These are phyloP conservation scores for Melanomma pulvis-pyrius DNA, from an alignment of 495 filamentous ascomycete genomes.

Conservation along the genomic window DNA sequence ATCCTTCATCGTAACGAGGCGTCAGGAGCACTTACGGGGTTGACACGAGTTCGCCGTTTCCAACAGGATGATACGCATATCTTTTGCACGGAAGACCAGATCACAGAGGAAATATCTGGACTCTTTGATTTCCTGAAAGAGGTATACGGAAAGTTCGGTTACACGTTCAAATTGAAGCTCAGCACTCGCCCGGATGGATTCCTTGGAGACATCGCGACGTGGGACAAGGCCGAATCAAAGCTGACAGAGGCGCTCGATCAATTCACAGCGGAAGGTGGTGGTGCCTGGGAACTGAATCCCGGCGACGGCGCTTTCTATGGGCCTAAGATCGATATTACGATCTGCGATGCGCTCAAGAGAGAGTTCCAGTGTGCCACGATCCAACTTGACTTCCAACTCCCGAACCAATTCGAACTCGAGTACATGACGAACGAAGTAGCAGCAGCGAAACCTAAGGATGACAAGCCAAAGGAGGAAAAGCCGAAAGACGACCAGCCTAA, in stretches of 20 bases:
- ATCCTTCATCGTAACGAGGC: constrained; percentile 94
- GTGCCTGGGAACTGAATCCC: constrained; percentile 83
- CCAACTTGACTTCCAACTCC: constrained; percentile 94
- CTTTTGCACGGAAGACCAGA: constrained; percentile 79
- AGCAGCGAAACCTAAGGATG: constrained; percentile 40
- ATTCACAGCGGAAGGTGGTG: constrained; percentile 66
- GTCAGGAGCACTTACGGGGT: constrained; percentile 83
- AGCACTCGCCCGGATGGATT: constrained; percentile 93
- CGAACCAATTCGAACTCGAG: constrained; percentile 79
- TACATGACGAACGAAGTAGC: constrained; percentile 70
- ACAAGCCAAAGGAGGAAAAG: background rate
- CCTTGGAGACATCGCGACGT: constrained; percentile 82
- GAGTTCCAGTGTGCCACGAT: constrained; percentile 88
- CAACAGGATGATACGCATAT: constrained; percentile 96
- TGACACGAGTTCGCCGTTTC: constrained; percentile 91
- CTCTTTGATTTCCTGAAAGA: constrained; percentile 84
- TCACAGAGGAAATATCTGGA: constrained; percentile 78
- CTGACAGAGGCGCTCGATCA: constrained; percentile 75
- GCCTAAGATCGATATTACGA: constrained; percentile 92
- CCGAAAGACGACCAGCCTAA: constrained; percentile 2
- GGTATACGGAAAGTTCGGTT: constrained; percentile 88
- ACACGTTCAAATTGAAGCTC: constrained; percentile 94
- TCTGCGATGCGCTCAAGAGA: constrained; percentile 75
- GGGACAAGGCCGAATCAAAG: constrained; percentile 82
- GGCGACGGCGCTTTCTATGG: constrained; percentile 98